phyloP scores from a whole-genome alignment of 768 basidiomycete species.

The Strobilomyces dryophilus region DNA sequence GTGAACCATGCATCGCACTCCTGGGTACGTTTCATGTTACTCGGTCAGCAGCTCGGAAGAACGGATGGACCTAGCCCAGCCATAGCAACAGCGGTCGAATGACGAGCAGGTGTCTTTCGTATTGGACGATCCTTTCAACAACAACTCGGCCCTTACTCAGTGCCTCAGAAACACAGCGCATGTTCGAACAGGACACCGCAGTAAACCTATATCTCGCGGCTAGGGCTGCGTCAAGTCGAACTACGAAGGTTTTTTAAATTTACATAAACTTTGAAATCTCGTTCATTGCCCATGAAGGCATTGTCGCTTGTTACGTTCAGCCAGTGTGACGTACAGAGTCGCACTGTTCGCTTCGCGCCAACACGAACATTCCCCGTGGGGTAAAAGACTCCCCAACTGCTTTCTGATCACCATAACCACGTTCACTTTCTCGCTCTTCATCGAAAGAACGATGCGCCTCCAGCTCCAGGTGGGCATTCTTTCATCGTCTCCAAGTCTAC shows the following conservation, averaged over 20 bases:
- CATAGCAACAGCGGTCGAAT: too few species aligned
- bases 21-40: too few species aligned
- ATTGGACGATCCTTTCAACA: not conserved
- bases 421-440: not conserved
- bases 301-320: too few species aligned
- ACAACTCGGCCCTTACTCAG: not conserved
- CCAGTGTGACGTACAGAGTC: not conserved
- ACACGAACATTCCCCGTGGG: not conserved
- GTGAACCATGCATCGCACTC: not conserved
- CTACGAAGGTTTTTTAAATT: too few species aligned
- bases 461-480: conserved; percentile 7
- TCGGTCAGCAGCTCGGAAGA: too few species aligned
- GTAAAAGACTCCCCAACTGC: conserved; percentile 3
- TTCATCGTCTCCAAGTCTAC: too few species aligned
- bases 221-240: not conserved
- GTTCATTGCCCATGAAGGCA: too few species aligned
- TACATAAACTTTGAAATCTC: too few species aligned
- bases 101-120: conserved; percentile 2
- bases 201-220: not conserved
- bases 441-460: conserved; percentile 6
- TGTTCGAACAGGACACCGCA: not conserved
- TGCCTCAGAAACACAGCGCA: not conserved
- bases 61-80: not conserved
- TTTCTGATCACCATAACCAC: too few species aligned
- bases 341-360: not conserved